Conservation (phyloP, 495 filamentous ascomycete species). For the Staphylotrichum longicolle region DNA sequence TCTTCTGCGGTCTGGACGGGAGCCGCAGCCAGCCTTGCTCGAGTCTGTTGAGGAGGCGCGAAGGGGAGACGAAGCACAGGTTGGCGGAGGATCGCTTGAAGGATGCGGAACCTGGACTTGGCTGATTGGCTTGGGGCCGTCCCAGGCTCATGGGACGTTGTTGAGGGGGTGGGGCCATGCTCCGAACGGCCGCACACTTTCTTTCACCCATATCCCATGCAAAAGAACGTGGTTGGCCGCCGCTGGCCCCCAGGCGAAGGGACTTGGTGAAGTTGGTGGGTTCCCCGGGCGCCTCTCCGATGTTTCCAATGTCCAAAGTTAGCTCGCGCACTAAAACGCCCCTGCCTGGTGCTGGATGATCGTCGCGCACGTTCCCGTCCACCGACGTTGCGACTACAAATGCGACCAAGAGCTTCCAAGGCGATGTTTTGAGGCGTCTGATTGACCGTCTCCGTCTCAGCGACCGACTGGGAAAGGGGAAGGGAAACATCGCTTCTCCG, state of each 20-base stretch:
- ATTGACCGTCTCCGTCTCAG: conserved; percentile 14
- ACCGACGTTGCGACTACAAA: background rate
- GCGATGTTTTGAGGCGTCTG: background rate
- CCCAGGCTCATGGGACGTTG: conserved; percentile 16
- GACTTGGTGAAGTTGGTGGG: conserved; percentile 5
- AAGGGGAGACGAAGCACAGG: too few species aligned
- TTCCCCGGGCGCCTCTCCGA: conserved; percentile 7
- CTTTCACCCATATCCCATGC: background rate
- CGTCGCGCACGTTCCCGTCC: background rate
- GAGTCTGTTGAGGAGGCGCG: background rate
- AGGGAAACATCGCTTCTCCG: conserved; percentile 4
- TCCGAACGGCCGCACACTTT: too few species aligned
- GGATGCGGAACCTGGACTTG: conserved; percentile 7
- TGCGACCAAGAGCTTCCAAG: background rate
- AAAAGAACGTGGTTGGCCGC: conserved; percentile 3
- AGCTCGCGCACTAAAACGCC: conserved; percentile 1
- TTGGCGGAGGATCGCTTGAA: conserved; percentile 1
- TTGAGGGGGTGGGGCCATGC: conserved; percentile 7
- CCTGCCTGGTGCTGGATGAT: conserved; percentile 7
- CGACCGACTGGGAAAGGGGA: background rate
- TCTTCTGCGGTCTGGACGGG: background rate
- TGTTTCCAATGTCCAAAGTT: conserved; percentile 4
- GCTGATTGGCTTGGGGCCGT: conserved; percentile 11
- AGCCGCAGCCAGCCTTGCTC: background rate
- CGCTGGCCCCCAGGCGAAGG: too few species aligned